Conservation (phyloP, 495 filamentous ascomycete species). For the Xylaria telfairii region DNA sequence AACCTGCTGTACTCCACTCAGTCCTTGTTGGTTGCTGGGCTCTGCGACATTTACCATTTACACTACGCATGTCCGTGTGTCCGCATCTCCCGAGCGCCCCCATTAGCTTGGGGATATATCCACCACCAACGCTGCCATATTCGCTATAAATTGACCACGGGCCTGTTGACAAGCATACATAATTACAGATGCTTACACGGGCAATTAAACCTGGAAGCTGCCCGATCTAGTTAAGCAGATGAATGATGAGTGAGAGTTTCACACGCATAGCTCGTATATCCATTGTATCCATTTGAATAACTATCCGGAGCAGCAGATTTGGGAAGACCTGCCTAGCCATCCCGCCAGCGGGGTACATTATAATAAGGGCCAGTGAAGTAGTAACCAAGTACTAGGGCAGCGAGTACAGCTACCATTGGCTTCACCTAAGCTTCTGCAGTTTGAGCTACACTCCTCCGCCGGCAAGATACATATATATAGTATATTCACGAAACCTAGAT, state of each 20-base stretch:
- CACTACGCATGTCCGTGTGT: constrained; percentile 3
- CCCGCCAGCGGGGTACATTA: constrained; percentile 13
- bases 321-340: neutral
- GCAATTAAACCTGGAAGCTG: neutral
- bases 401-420: neutral
- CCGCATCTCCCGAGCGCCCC: constrained; percentile 14
- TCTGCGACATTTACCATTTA: constrained; percentile 24
- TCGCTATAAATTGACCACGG: neutral
- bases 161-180: neutral
- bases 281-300: constrained; percentile 6
- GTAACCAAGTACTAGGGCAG: neutral
- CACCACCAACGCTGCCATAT: neutral
- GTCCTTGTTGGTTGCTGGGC: neutral
- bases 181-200: constrained; percentile 16
- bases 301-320: neutral
- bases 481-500: neutral
- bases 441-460: neutral
- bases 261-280: constrained; percentile 21
- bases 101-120: neutral
- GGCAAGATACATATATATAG: neutral
- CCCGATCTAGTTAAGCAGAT: constrained; percentile 11
- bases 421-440: neutral
- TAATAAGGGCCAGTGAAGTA: neutral
- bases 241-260: constrained; percentile 4
- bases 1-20: constrained; percentile 1